Percentiles rank a stretch among this genome's conserved stretches.
Conservation (phyloP, 2,329 filamentous ascomycete genomes). For the Paecilomyces sp. region DNA sequence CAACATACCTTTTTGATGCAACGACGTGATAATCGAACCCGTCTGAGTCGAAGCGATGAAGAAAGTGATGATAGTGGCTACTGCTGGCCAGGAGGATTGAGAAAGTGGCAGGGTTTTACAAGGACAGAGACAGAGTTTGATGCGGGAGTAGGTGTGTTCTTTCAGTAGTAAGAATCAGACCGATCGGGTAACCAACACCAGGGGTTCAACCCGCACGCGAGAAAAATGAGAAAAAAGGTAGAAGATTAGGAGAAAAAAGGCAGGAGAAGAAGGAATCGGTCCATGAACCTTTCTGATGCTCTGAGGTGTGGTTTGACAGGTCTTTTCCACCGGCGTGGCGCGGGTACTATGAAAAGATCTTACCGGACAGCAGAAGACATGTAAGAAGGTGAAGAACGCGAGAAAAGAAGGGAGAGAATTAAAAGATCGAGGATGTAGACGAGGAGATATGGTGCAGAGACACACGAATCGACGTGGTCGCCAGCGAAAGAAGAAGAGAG, state of each 20-base stretch:
- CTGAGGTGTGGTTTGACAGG: neutral
- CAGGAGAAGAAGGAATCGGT: neutral
- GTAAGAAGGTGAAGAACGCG: neutral
- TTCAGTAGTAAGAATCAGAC: constrained; percentile 13
- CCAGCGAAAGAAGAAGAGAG: constrained; percentile 5
- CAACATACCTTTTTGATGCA: constrained; percentile 14
- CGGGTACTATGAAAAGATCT: constrained; percentile 4
- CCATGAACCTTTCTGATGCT: neutral
- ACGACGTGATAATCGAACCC: neutral
- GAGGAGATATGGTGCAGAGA: neutral
- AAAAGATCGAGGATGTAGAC: constrained; percentile 2
- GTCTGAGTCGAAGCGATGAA: constrained; percentile 2
- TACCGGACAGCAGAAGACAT: neutral
- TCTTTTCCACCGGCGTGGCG: constrained; percentile 1
- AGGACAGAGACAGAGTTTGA: constrained; percentile 7
- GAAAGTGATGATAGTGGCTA: neutral
- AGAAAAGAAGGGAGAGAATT: neutral
- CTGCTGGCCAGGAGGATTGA: neutral
- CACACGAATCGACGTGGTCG: constrained; percentile 1
- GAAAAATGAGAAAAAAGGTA: constrained; percentile 1
- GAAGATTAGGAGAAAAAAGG: neutral
- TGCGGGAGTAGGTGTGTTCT: constrained; percentile 7
- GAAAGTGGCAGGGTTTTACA: neutral
- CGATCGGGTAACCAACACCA: constrained; percentile 2
- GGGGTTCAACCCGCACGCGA: neutral